phyloP scores from a whole-genome alignment of 257 asterid species.

The Solanum pinnatisectum region DNA sequence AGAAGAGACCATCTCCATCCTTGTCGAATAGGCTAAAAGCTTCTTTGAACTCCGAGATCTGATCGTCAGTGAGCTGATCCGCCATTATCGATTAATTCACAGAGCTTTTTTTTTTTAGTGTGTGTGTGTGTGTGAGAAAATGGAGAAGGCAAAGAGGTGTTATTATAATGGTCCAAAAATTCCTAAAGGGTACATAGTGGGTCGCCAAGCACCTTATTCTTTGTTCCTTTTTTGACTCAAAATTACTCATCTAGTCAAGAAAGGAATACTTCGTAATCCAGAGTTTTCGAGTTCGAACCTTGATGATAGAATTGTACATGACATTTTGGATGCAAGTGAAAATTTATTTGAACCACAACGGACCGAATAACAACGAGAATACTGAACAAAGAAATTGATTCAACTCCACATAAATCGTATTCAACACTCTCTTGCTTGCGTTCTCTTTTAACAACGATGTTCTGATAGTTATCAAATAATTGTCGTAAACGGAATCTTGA shows the following conservation, averaged over 20 bases:
- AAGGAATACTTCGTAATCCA: background rate
- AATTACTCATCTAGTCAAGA: background rate
- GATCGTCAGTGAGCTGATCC: conserved; percentile 6
- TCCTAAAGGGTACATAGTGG: background rate
- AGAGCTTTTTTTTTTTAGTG: background rate
- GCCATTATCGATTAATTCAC: background rate
- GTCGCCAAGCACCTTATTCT: background rate
- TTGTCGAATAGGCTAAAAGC: conserved; percentile 6
- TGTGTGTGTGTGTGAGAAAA: background rate
- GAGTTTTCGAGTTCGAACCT: background rate
- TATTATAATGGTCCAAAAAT: background rate
- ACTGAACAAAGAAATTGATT: fast-evolving
- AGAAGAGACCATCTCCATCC: conserved; percentile 1
- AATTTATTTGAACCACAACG: fast-evolving
- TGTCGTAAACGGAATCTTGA: background rate
- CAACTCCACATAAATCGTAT: background rate
- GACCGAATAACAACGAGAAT: background rate
- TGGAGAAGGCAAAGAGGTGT: background rate
- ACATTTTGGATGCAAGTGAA: background rate
- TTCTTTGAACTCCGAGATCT: conserved; percentile 5
- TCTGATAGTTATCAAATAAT: background rate
- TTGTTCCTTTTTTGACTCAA: background rate
- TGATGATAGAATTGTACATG: background rate
- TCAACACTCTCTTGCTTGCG: background rate
- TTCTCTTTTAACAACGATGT: background rate